phyloP scores from a whole-genome alignment of 257 asterid species.

The Plantago elongata region DNA sequence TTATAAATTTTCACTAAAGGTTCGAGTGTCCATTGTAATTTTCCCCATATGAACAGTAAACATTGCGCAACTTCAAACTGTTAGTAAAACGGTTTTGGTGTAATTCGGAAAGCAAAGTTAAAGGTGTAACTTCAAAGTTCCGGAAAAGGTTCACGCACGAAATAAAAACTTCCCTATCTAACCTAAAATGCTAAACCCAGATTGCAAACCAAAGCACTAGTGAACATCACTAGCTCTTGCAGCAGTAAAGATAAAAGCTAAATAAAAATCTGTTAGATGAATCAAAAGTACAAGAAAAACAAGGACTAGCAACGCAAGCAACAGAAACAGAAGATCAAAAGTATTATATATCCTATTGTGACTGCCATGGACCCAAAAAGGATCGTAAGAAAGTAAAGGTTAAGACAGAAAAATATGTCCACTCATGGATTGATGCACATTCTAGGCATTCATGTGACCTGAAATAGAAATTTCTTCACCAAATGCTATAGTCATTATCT shows the following conservation, averaged over 20 bases:
- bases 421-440: neutral
- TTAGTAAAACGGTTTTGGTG: too few species aligned
- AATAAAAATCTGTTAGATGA: neutral
- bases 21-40: too few species aligned
- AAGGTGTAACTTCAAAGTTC: too few species aligned
- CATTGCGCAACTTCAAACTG: too few species aligned
- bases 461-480: conserved; percentile 3
- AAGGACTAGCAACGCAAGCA: neutral
- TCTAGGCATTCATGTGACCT: neutral
- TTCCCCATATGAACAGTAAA: too few species aligned
- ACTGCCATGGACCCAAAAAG: neutral
- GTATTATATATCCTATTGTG: conserved; percentile 5
- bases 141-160: too few species aligned
- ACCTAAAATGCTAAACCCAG: neutral
- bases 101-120: too few species aligned
- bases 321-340: conserved; percentile 1
- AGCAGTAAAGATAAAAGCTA: neutral
- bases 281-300: neutral
- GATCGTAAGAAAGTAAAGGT: too few species aligned
- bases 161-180: too few species aligned
- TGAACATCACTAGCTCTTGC: neutral
- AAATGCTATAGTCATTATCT: neutral
- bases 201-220: conserved; percentile 3
- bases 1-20: too few species aligned
- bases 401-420: too few species aligned